Percentiles rank a stretch among this genome's conserved stretches.
These are phyloP conservation scores for Ganoderma boninense DNA, from an alignment of 1,284 basidiomycete species.

Conservation along the genomic window DNA sequence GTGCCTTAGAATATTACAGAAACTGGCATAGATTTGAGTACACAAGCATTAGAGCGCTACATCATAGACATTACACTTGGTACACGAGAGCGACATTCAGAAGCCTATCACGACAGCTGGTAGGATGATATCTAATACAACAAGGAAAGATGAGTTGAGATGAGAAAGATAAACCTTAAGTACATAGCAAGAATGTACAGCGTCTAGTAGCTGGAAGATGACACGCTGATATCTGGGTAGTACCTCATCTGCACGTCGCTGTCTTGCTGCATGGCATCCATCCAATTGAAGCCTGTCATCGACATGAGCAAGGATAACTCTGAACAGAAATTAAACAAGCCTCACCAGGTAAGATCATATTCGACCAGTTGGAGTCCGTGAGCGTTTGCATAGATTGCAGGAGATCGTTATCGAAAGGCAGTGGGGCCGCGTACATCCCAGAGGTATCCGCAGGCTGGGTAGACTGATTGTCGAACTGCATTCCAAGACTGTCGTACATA, in stretches of 20 bases:
- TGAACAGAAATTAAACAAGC: not conserved
- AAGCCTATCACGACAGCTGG: conserved; percentile 15
- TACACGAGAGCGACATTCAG: conserved; percentile 18
- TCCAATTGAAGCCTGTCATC: conserved; percentile 40
- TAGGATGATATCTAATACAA: conserved; percentile 14
- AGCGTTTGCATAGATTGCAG: conserved; percentile 68
- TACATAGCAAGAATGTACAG: not conserved
- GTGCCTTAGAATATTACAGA: not conserved
- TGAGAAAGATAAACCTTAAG: not conserved
- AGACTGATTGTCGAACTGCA: conserved; percentile 12
- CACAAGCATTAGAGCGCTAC: conserved; percentile 8
- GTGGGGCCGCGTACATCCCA: conserved; percentile 59
- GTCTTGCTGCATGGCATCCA: conserved; percentile 35
- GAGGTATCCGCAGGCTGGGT: conserved; percentile 39
- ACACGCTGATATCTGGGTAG: conserved; percentile 4
- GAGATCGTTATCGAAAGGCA: conserved; percentile 67
- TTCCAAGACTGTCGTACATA: conserved; percentile 21
- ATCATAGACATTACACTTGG: conserved; percentile 26
- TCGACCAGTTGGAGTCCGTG: conserved; percentile 60
- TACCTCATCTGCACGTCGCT: conserved; percentile 27
- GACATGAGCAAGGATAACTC: not conserved
- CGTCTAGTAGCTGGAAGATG: conserved; percentile 1
- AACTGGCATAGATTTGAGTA: not conserved
- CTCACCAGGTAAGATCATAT: conserved; percentile 61
- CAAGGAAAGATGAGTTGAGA: conserved; percentile 5